These are phyloP conservation scores for Phlyctochytrium planicorne DNA, from an alignment of 192 early-diverging fungal genomes.

Conservation along the genomic window DNA sequence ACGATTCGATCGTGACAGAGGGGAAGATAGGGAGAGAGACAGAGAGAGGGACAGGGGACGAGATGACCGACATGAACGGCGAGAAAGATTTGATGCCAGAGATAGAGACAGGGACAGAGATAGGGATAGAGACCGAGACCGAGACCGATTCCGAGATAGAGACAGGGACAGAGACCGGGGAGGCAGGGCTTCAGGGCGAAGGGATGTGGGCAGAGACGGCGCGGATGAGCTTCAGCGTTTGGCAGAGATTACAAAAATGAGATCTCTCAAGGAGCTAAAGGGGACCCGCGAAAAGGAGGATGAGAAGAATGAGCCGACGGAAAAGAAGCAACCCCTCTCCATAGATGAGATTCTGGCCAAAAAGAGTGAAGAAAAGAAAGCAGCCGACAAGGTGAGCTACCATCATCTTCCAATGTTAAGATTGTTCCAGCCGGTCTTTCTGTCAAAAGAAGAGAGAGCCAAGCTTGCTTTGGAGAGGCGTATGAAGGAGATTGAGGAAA, in stretches of 20 bases:
- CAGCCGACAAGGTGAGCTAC: slow-evolving; percentile 53
- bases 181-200: not conserved
- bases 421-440: slow-evolving; percentile 62
- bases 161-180: not conserved
- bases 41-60: slow-evolving; percentile 29
- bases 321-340: slow-evolving; percentile 63
- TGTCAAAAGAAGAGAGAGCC: slow-evolving; percentile 90
- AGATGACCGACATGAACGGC: slow-evolving; percentile 28
- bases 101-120: not conserved
- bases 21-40: slow-evolving; percentile 36
- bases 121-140: not conserved
- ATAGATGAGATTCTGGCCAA: slow-evolving; percentile 74
- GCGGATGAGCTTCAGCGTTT: not conserved
- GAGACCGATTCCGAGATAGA: not conserved
- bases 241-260: not conserved
- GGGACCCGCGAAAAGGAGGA: not conserved
- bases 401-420: not conserved
- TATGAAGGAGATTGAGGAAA: slow-evolving; percentile 77
- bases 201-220: not conserved
- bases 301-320: slow-evolving; percentile 15
- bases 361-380: slow-evolving; percentile 63
- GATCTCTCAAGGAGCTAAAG: not conserved
- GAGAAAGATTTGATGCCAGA: slow-evolving; percentile 12
- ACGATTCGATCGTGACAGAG: slow-evolving; percentile 35
- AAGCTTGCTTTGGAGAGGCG: slow-evolving; percentile 80